phyloP scores from a whole-genome alignment of 2,329 filamentous ascomycete genomes.

The Paecilomyces fulvus region DNA sequence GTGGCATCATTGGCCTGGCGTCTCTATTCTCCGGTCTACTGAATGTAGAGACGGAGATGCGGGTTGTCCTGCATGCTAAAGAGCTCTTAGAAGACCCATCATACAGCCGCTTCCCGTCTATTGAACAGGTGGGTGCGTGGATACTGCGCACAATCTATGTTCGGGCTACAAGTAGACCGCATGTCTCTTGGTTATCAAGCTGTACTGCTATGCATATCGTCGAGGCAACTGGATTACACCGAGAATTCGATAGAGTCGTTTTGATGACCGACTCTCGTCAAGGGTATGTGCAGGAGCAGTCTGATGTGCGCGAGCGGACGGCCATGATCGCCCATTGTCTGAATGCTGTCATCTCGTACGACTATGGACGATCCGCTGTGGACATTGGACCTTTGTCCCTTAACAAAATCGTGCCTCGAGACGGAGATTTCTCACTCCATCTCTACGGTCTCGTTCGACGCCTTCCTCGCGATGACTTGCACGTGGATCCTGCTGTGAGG shows the following conservation, averaged over 20 bases:
- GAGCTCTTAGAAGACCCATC: slow-evolving; percentile 34
- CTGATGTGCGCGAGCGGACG: slow-evolving; percentile 15
- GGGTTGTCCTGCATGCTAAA: slow-evolving; percentile 28
- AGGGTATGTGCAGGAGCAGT: slow-evolving; percentile 3
- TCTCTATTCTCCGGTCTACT: slow-evolving; percentile 21
- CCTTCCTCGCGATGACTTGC: slow-evolving; percentile 3
- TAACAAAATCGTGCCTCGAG: slow-evolving; percentile 4
- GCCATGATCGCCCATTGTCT: slow-evolving; percentile 21
- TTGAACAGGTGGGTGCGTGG: slow-evolving; percentile 33
- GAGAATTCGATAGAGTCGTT: slow-evolving; percentile 9
- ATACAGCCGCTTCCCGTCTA: slow-evolving; percentile 14
- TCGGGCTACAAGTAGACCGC: slow-evolving; percentile 41
- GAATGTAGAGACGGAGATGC: slow-evolving; percentile 15
- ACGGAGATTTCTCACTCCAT: slow-evolving; percentile 11
- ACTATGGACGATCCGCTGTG: slow-evolving; percentile 24
- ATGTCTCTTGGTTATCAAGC: slow-evolving; percentile 47
- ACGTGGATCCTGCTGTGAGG: slow-evolving; percentile 2
- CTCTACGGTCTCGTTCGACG: slow-evolving; percentile 9
- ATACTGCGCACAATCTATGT: slow-evolving; percentile 44
- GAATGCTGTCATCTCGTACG: slow-evolving; percentile 24
- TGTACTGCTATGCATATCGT: slow-evolving; percentile 48
- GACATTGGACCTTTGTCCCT: slow-evolving; percentile 12
- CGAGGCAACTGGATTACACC: slow-evolving; percentile 36
- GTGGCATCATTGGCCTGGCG: slow-evolving; percentile 23
- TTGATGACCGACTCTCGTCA: slow-evolving; percentile 8